Evolutionary conservation across 2,329 filamentous ascomycete genomes (phyloP).

Genomic region (Neoascochyta sp.): DNA sequence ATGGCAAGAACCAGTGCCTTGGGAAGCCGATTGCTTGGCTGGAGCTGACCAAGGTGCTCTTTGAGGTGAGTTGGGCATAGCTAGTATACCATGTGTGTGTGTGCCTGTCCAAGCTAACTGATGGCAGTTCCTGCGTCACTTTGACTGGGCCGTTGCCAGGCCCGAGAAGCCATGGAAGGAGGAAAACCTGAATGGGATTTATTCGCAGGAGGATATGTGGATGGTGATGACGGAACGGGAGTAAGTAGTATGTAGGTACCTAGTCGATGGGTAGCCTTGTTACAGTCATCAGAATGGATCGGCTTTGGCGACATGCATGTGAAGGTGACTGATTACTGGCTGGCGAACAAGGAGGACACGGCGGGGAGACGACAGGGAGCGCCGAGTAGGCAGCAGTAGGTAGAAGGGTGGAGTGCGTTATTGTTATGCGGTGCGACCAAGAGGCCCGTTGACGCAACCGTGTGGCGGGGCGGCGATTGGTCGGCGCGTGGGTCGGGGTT

Average conservation of each 20-base stretch:
- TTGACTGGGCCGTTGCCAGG: slow-evolving; percentile 20
- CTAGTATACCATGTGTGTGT: too few species aligned
- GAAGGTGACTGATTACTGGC: too few species aligned
- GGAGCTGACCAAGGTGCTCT: slow-evolving; percentile 36
- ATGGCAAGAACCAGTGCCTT: slow-evolving; percentile 32
- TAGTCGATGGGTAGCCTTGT: too few species aligned
- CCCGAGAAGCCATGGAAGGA: slow-evolving; percentile 21
- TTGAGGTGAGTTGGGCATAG: slow-evolving; percentile 43
- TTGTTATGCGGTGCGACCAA: too few species aligned
- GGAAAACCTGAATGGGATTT: slow-evolving; percentile 18
- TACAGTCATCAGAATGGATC: slow-evolving; percentile 3
- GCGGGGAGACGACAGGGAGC: too few species aligned
- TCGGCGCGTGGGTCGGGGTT: too few species aligned
- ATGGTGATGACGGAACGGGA: slow-evolving; percentile 16
- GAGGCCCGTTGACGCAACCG: too few species aligned
- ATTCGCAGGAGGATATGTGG: slow-evolving; percentile 20
- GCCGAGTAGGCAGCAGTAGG: too few species aligned
- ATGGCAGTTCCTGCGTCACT: slow-evolving; percentile 16
- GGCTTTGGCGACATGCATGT: slow-evolving; percentile 7
- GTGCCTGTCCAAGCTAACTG: neutral
- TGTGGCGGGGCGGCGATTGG: too few species aligned
- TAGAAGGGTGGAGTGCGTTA: too few species aligned
- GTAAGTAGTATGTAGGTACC: too few species aligned
- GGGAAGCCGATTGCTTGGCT: slow-evolving; percentile 31
- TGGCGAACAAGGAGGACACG: too few species aligned